These are phyloP conservation scores for Arthrobotrys musiformis DNA, from an alignment of 2,329 filamentous ascomycete species.

Conservation along the genomic window DNA sequence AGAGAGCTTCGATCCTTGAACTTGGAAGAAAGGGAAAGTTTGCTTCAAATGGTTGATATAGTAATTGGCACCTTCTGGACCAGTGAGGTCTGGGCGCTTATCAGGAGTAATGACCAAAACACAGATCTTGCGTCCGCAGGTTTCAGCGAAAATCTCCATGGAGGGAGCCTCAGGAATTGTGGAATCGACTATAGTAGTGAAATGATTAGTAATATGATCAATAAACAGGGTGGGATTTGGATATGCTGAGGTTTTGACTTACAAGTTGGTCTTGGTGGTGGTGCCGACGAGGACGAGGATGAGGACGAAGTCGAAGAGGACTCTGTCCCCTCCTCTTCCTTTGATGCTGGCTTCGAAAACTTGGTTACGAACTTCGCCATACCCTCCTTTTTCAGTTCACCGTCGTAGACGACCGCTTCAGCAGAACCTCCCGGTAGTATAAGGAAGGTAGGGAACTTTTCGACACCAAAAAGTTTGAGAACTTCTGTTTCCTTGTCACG, in stretches of 20 bases:
- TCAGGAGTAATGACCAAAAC: conserved; percentile 66
- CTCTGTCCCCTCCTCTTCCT: conserved; percentile 65
- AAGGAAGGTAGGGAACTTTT: conserved; percentile 81
- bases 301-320: conserved; percentile 50
- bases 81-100: conserved; percentile 69
- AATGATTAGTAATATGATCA: conserved; percentile 32
- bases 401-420: conserved; percentile 78
- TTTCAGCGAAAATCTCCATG: conserved; percentile 73
- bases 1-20: conserved; percentile 71
- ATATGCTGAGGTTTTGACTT: conserved; percentile 26
- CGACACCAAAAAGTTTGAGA: conserved; percentile 78
- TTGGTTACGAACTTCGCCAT: conserved; percentile 86
- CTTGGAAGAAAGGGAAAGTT: conserved; percentile 83
- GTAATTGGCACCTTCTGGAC: conserved; percentile 76
- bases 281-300: conserved; percentile 46
- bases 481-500: conserved; percentile 80
- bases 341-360: conserved; percentile 72
- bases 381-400: conserved; percentile 83
- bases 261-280: conserved; percentile 64
- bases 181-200: conserved; percentile 66
- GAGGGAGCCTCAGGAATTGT: conserved; percentile 75
- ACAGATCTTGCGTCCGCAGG: conserved; percentile 67
- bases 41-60: conserved; percentile 64
- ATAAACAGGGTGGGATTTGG: neutral
- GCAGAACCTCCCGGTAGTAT: conserved; percentile 78